A percentile compares a stretch with the other conserved stretches of the same genome.
Evolutionary conservation across 176 grass and related monocot species (phyloP).

Genomic region (Musa itinerans): DNA sequence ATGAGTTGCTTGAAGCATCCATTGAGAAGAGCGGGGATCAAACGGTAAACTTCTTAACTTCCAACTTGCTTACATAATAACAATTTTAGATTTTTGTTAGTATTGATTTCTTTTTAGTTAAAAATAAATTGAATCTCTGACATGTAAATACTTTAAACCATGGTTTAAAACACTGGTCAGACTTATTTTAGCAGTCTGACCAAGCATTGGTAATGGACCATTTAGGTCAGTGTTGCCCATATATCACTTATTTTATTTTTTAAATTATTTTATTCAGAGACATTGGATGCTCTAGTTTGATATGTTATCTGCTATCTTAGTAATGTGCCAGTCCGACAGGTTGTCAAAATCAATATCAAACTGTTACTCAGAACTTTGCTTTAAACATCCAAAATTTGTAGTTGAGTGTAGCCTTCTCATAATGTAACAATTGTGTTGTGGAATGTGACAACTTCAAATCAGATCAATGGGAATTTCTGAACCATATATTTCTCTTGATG

Average conservation of each 20-base stretch:
- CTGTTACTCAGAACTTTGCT: background rate
- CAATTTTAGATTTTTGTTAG: background rate
- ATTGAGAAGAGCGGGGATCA: slow-evolving; percentile 51
- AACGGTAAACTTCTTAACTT: slow-evolving; percentile 40
- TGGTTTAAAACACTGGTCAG: no score
- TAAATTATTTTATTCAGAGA: no score
- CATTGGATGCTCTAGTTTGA: no score
- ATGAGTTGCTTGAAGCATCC: slow-evolving; percentile 62
- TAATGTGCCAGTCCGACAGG: no score
- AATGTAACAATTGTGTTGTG: background rate
- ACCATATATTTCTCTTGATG: background rate
- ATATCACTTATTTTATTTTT: no score
- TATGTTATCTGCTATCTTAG: no score
- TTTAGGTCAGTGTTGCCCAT: no score
- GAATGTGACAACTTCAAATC: background rate
- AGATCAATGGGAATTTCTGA: background rate
- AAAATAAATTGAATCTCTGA: no score
- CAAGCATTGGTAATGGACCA: no score
- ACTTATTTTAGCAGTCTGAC: no score
- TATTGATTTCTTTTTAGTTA: background rate
- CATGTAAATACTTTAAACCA: no score
- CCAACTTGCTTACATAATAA: background rate
- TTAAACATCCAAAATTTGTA: background rate
- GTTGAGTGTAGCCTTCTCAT: background rate
- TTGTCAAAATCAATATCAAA: background rate